Evolutionary conservation across 805 yeast species (phyloP), one percentile per base, ranked within the genome.

Genomic region (Candida peoriensis): DNA sequence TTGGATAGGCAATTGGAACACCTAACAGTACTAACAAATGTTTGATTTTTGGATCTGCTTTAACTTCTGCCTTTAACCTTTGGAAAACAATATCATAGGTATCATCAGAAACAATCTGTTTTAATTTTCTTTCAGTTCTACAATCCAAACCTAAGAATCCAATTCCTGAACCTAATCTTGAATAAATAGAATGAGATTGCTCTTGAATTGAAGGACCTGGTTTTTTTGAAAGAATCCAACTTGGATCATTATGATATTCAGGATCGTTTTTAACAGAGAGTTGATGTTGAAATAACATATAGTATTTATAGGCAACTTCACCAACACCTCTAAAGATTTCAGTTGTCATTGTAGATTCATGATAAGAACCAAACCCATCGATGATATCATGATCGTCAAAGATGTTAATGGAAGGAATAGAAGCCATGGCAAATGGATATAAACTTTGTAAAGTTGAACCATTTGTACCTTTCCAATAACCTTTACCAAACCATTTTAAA

Each of bases 351-450:
- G 95, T 85, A 1, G 58, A 37, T 45, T 87, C 83, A 32, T 70
- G 67, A 57, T 90, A 90, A 0, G 96, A 84, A 3, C 97, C 98
- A 61, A 77, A 90, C 3, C 97, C 98, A 55, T 90, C 98, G 46
- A 93, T 89, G 34, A 90, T 85, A 57, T 93, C 97, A 60, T 90
- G 98, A 57, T 90, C 98, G 58, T 90, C 98, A 61, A 66, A 89
- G 21, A 90, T 75, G 57, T 89, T 90, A 36, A 90, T 68, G 23
- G 81, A 72, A 6, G 98, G 97, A 43, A 90, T 89, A 30, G 76
- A 76, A 1, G 94, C 78, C 66, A 83, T 61, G 4, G 97, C 85
- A 24, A 74, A 54, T 1, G 96, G 93, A 48, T 77, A 80, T 33
- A 78, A 63, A 1, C 70, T 42, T 56, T 88, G 95, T 24, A 74